phyloP scores from a whole-genome alignment of 306 rosid species.

The Oxytropis ochrocephala region DNA sequence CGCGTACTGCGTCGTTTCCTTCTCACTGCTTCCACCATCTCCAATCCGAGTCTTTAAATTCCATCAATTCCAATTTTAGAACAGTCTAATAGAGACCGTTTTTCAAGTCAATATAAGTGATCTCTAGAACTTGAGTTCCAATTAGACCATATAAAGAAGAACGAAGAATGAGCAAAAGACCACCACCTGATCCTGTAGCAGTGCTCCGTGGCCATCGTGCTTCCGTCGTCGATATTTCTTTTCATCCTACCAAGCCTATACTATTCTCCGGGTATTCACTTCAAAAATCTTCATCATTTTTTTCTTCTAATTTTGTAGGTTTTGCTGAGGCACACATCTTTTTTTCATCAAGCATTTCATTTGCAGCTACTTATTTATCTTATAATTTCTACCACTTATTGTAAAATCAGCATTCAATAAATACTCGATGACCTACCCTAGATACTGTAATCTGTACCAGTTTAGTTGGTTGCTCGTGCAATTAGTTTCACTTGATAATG shows the following conservation, averaged over 20 bases:
- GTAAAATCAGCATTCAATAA: too few species aligned
- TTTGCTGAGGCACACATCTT: too few species aligned
- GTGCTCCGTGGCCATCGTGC: slow-evolving; percentile 88
- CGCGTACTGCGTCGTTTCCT: too few species aligned
- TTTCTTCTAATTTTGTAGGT: neutral
- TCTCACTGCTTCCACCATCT: too few species aligned
- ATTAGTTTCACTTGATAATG: neutral
- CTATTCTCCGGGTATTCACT: slow-evolving; percentile 57
- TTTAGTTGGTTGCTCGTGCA: neutral
- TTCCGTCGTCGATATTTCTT: slow-evolving; percentile 65
- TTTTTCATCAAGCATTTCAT: too few species aligned
- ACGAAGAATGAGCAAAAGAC: slow-evolving; percentile 49
- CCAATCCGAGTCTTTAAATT: too few species aligned
- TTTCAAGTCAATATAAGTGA: too few species aligned
- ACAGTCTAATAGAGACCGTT: neutral
- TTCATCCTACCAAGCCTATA: slow-evolving; percentile 57
- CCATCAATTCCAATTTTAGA: neutral
- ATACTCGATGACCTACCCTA: too few species aligned
- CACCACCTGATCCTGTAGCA: slow-evolving; percentile 82
- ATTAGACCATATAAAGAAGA: neutral
- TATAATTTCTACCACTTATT: too few species aligned
- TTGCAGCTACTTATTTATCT: too few species aligned
- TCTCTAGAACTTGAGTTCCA: neutral
- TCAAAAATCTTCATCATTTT: neutral
- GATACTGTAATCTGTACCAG: too few species aligned